A percentile compares a stretch with the other conserved stretches of the same genome.
phyloP scores from a whole-genome alignment of 495 filamentous ascomycete species.

The Mytilinidion resinicola region DNA sequence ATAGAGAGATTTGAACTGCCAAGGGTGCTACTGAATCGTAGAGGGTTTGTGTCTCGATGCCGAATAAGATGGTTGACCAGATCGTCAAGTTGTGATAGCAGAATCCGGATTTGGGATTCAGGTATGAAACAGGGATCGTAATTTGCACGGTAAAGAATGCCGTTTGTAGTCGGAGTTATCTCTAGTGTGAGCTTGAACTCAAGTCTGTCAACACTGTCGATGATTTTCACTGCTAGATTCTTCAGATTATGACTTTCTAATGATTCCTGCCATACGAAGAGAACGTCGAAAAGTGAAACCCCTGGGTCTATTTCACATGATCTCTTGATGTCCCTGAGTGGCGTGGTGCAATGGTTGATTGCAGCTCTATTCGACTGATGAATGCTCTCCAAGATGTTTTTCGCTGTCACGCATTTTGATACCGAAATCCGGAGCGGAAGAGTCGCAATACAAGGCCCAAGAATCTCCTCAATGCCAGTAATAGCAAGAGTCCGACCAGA shows the following conservation, averaged over 20 bases:
- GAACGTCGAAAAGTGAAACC: slow-evolving; percentile 56
- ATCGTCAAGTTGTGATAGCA: slow-evolving; percentile 52
- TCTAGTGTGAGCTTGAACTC: slow-evolving; percentile 71
- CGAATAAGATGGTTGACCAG: slow-evolving; percentile 45
- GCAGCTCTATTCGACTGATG: slow-evolving; percentile 56
- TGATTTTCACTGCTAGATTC: slow-evolving; percentile 38
- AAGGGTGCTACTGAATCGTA: slow-evolving; percentile 36
- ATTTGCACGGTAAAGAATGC: slow-evolving; percentile 44
- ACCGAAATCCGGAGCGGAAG: slow-evolving; percentile 59
- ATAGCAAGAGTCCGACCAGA: slow-evolving; percentile 68
- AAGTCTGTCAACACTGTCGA: slow-evolving; percentile 56
- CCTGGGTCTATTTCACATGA: slow-evolving; percentile 43
- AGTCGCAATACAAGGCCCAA: slow-evolving; percentile 66
- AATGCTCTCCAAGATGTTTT: slow-evolving; percentile 53
- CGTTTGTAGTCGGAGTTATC: slow-evolving; percentile 49
- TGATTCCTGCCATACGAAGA: slow-evolving; percentile 75
- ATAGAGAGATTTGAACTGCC: slow-evolving; percentile 46
- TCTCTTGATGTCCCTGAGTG: slow-evolving; percentile 61
- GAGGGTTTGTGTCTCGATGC: slow-evolving; percentile 35
- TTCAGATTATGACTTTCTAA: slow-evolving; percentile 37
- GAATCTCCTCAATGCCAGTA: slow-evolving; percentile 57
- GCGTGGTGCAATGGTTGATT: slow-evolving; percentile 51
- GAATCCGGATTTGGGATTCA: slow-evolving; percentile 42
- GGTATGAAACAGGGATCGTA: slow-evolving; percentile 48
- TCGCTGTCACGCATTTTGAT: slow-evolving; percentile 40